Conservation (phyloP, 2,329 filamentous ascomycete genomes). For the Metarhizium guizhouense region DNA sequence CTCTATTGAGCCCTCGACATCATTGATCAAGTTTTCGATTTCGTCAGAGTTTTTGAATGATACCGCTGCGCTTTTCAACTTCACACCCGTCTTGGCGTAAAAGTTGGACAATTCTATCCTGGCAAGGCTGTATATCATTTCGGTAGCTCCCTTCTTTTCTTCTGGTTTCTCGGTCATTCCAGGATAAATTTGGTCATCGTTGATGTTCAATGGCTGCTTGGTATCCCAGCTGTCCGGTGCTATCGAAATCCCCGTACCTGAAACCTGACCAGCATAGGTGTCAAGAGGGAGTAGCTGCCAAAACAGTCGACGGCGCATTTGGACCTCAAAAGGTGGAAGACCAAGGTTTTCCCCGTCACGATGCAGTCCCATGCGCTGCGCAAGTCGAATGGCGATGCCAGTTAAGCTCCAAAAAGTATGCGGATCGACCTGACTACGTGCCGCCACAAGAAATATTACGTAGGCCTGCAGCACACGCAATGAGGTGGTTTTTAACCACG, state of each 20-base stretch:
- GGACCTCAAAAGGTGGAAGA: conserved; percentile 34
- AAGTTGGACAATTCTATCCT: conserved; percentile 9
- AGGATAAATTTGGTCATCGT: conserved; percentile 27
- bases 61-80: not conserved
- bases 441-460: conserved; percentile 33
- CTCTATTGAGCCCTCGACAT: conserved; percentile 32
- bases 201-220: conserved; percentile 24
- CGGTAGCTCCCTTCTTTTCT: conserved; percentile 20
- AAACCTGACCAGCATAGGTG: conserved; percentile 14
- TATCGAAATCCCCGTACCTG: conserved; percentile 15
- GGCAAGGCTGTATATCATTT: conserved; percentile 26
- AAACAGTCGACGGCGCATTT: conserved; percentile 46
- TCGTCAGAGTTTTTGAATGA: conserved; percentile 15
- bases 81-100: conserved; percentile 1
- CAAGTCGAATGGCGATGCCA: conserved; percentile 41
- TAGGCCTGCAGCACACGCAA: conserved; percentile 45
- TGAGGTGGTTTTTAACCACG: conserved; percentile 41
- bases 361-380: conserved; percentile 44
- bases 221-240: conserved; percentile 19
- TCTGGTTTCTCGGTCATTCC: conserved; percentile 24
- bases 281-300: conserved; percentile 41
- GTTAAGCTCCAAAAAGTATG: conserved; percentile 40
- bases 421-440: conserved; percentile 31
- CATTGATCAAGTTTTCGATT: conserved; percentile 23
- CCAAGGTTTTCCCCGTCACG: conserved; percentile 29